These are phyloP conservation scores for Ustilago loliicola DNA, from an alignment of 1,284 basidiomycete genomes.

Conservation along the genomic window DNA sequence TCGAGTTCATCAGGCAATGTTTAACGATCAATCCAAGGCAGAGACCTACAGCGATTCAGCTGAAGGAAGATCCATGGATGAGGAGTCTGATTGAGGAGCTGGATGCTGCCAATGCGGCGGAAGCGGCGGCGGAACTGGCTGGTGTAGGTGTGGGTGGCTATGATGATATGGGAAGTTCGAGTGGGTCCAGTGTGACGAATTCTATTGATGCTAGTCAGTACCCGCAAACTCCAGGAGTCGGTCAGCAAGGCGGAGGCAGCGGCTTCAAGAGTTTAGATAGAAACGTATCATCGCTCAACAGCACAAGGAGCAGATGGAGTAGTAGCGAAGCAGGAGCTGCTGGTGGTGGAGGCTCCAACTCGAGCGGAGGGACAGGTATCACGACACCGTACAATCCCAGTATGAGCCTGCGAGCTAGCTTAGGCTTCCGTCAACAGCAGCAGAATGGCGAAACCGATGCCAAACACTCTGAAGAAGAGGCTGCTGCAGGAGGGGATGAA, in stretches of 20 bases:
- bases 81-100: constrained; percentile 66
- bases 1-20: constrained; percentile 93
- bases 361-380: constrained; percentile 31
- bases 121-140: constrained; percentile 47
- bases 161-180: constrained; percentile 27
- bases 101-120: constrained; percentile 60
- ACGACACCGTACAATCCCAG: constrained; percentile 46
- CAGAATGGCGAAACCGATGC: background rate
- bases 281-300: constrained; percentile 48
- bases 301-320: constrained; percentile 39
- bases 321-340: constrained; percentile 13
- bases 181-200: constrained; percentile 20
- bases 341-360: background rate
- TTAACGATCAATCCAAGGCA: constrained; percentile 87
- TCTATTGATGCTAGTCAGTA: constrained; percentile 11
- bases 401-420: constrained; percentile 39
- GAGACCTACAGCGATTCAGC: constrained; percentile 86
- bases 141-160: constrained; percentile 10
- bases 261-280: constrained; percentile 46
- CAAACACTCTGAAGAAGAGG: background rate
- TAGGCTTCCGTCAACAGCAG: constrained; percentile 41
- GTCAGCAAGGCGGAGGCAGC: background rate
- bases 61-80: constrained; percentile 93
- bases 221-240: constrained; percentile 12
- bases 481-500: background rate